A percentile compares a stretch with the other conserved stretches of the same genome.
phyloP scores from a whole-genome alignment of 108 stramenopile species.

The Cyclotella sp. region DNA sequence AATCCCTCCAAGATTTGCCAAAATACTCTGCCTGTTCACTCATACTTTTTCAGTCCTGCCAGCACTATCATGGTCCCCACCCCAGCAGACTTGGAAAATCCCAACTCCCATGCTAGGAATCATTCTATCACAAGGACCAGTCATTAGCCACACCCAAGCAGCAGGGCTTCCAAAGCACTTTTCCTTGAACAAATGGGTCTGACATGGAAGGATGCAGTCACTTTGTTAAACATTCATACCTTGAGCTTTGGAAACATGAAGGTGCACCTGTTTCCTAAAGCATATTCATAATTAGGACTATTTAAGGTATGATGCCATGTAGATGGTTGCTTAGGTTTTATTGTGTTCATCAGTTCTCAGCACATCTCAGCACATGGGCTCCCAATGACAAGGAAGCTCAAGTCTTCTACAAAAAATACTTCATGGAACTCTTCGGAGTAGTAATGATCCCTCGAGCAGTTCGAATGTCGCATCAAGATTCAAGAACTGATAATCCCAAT shows the following conservation, averaged over 20 bases:
- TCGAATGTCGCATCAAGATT: constrained; percentile 20
- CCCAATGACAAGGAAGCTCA: constrained; percentile 41
- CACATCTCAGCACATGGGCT: constrained; percentile 56
- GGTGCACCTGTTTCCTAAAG: too few relatives aligned
- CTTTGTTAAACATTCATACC: constrained; percentile 51
- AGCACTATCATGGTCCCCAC: too few relatives aligned
- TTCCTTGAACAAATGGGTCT: constrained; percentile 54
- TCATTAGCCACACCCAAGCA: too few relatives aligned
- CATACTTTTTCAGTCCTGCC: too few relatives aligned
- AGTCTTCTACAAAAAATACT: constrained; percentile 45
- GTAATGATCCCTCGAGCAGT: constrained; percentile 39
- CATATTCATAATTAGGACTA: too few relatives aligned
- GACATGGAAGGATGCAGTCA: constrained; percentile 55
- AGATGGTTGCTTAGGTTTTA: not conserved
- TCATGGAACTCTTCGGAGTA: constrained; percentile 38
- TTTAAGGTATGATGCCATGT: too few relatives aligned
- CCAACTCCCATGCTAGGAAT: too few relatives aligned
- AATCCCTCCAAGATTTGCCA: too few relatives aligned
- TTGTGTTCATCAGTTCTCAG: constrained; percentile 36
- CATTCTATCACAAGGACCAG: too few relatives aligned
- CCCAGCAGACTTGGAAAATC: too few relatives aligned
- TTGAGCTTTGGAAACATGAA: constrained; percentile 37
- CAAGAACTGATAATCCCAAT: constrained; percentile 17
- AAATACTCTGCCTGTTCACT: too few relatives aligned
- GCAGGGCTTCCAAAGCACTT: too few relatives aligned